Percentiles rank a stretch among this genome's conserved stretches.
These are phyloP conservation scores for Oryza rufipogon DNA, from an alignment of 176 grass and related monocot genomes.

Conservation along the genomic window DNA sequence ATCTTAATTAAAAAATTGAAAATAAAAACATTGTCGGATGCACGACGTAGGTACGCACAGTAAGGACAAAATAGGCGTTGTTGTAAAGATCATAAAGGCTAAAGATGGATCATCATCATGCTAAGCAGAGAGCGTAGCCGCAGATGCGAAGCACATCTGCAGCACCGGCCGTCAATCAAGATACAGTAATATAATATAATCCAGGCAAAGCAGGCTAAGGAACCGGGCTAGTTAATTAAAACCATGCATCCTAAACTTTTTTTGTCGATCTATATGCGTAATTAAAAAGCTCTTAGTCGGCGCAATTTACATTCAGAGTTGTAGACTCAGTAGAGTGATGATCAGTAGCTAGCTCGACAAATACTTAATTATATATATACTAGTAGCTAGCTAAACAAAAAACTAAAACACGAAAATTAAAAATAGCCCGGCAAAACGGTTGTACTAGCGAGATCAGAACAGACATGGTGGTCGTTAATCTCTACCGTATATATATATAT, in stretches of 20 bases:
- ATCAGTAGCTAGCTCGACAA: neutral
- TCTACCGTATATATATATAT: too few relatives aligned
- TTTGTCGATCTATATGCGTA: slow-evolving; percentile 17
- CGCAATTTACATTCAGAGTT: neutral
- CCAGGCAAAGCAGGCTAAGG: slow-evolving; percentile 47
- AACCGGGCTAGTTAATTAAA: slow-evolving; percentile 6
- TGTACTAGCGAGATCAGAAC: too few relatives aligned
- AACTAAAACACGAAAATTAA: neutral
- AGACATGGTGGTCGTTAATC: too few relatives aligned
- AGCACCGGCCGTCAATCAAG: neutral
- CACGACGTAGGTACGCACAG: neutral
- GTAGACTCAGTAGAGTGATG: neutral
- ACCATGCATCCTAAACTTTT: slow-evolving; percentile 10
- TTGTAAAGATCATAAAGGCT: slow-evolving; percentile 59
- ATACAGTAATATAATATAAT: slow-evolving; percentile 11
- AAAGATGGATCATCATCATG: slow-evolving; percentile 19
- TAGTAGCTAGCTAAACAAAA: neutral
- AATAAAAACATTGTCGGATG: neutral
- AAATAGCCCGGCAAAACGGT: too few relatives aligned
- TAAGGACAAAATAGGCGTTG: slow-evolving; percentile 52
- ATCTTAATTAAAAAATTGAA: neutral
- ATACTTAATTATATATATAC: too few relatives aligned
- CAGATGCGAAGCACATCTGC: slow-evolving; percentile 53
- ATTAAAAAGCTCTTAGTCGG: neutral
- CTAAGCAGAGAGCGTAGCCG: slow-evolving; percentile 1